Percentiles rank a stretch among this genome's conserved stretches.
Evolutionary conservation across 129 eudicot species (phyloP).

Genomic region (Centaurea solstitialis): DNA sequence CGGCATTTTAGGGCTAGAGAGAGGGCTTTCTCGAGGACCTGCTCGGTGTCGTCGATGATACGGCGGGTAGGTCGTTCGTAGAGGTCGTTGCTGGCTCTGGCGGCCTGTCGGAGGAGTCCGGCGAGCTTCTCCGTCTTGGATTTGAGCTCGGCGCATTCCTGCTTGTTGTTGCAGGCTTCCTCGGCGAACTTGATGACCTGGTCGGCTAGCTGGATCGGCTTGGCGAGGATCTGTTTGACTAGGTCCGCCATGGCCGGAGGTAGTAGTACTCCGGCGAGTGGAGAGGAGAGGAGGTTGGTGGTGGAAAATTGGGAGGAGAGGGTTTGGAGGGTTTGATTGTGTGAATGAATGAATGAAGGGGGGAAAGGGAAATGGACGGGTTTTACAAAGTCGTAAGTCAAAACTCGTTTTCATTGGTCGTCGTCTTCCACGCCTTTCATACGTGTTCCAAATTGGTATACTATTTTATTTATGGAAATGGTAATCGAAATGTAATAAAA

Average conservation of each 20-base stretch:
- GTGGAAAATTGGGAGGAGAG: too few species aligned
- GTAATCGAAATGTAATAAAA: too few species aligned
- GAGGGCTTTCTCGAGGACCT: slow-evolving; percentile 42
- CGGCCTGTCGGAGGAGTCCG: slow-evolving; percentile 50
- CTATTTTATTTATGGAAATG: not conserved
- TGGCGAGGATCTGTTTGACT: slow-evolving; percentile 41
- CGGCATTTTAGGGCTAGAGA: slow-evolving; percentile 35
- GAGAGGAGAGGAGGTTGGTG: too few species aligned
- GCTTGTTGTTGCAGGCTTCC: slow-evolving; percentile 36
- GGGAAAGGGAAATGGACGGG: not conserved
- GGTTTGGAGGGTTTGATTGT: not conserved
- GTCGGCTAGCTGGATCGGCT: slow-evolving; percentile 41
- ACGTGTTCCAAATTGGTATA: not conserved
- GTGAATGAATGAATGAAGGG: not conserved
- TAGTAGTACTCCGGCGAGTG: too few species aligned
- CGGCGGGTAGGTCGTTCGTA: slow-evolving; percentile 49
- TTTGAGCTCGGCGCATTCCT: slow-evolving; percentile 48
- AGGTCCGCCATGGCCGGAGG: slow-evolving; percentile 38
- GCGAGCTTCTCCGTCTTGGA: slow-evolving; percentile 51
- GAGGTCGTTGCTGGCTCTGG: slow-evolving; percentile 51
- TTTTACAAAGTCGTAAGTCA: slow-evolving; percentile 20
- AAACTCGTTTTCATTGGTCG: slow-evolving; percentile 16
- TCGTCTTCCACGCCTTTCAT: not conserved
- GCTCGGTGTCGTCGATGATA: slow-evolving; percentile 47
- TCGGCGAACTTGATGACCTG: slow-evolving; percentile 38